Conservation (phyloP, 1,284 basidiomycete species). For the Naganishia sp. region DNA sequence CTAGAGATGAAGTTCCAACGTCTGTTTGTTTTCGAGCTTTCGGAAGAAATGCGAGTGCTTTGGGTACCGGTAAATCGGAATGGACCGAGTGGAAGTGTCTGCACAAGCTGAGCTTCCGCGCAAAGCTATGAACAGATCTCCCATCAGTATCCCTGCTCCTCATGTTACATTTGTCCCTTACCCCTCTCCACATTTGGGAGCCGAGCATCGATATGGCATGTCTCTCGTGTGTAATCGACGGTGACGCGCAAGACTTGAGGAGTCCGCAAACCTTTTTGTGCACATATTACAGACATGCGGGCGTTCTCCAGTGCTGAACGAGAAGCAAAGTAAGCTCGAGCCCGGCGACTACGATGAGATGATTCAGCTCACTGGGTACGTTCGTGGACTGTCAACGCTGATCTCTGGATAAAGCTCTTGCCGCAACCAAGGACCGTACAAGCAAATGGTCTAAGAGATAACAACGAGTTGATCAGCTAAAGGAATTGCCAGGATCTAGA, state of each 20-base stretch:
- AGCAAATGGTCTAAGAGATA: constrained; percentile 44
- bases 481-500: background rate
- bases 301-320: constrained; percentile 60
- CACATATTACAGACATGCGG: constrained; percentile 60
- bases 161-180: constrained; percentile 30
- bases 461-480: background rate
- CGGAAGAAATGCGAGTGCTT: background rate
- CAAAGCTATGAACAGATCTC: constrained; percentile 36
- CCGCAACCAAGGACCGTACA: constrained; percentile 48
- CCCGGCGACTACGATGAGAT: background rate
- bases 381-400: constrained; percentile 54
- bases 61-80: constrained; percentile 40
- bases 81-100: constrained; percentile 49
- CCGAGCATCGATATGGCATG: constrained; percentile 49
- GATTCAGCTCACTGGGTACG: constrained; percentile 53
- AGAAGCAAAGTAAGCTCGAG: constrained; percentile 29
- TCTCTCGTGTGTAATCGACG: constrained; percentile 59
- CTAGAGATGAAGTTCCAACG: background rate
- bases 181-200: constrained; percentile 38
- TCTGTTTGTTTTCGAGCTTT: constrained; percentile 4
- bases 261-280: constrained; percentile 60
- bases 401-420: constrained; percentile 55
- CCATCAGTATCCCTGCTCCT: background rate
- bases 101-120: constrained; percentile 48
- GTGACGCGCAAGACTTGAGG: constrained; percentile 61